Evolutionary conservation across 2,329 filamentous ascomycete species (phyloP).

Genomic region (Myriangium duriaei): DNA sequence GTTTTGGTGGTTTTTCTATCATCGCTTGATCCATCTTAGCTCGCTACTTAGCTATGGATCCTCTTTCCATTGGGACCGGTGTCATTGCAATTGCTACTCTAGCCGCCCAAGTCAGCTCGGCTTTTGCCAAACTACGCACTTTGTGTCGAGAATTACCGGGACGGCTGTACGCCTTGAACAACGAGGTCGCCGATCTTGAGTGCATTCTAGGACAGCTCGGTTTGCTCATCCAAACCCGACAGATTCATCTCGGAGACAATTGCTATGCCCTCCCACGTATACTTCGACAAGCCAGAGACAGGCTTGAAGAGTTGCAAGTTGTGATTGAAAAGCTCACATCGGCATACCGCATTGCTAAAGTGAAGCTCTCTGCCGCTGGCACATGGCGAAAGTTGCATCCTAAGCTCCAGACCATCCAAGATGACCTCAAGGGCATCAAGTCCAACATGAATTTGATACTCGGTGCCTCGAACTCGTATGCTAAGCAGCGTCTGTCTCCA

Average conservation of each 20-base stretch:
- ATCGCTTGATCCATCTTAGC: background rate
- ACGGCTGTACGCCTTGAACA: slow-evolving; percentile 20
- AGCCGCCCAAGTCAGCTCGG: slow-evolving; percentile 15
- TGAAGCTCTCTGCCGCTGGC: slow-evolving; percentile 9
- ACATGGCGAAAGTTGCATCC: slow-evolving; percentile 17
- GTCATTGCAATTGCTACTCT: slow-evolving; percentile 17
- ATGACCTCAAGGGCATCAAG: slow-evolving; percentile 19
- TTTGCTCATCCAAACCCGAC: slow-evolving; percentile 15
- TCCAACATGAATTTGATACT: slow-evolving; percentile 21
- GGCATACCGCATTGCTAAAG: slow-evolving; percentile 11
- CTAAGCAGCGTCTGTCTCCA: slow-evolving; percentile 1
- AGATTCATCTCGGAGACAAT: slow-evolving; percentile 8
- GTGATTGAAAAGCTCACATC: slow-evolving; percentile 15
- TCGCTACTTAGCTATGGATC: slow-evolving; percentile 16
- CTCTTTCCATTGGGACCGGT: slow-evolving; percentile 18
- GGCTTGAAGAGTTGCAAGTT: slow-evolving; percentile 17
- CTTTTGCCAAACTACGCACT: slow-evolving; percentile 17
- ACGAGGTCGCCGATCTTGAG: slow-evolving; percentile 22
- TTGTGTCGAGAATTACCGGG: slow-evolving; percentile 19
- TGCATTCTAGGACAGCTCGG: slow-evolving; percentile 19
- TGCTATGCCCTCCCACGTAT: slow-evolving; percentile 13
- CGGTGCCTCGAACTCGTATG: slow-evolving; percentile 21
- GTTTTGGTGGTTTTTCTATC: no score
- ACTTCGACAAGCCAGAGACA: slow-evolving; percentile 17
- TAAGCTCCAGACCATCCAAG: slow-evolving; percentile 18